These are phyloP conservation scores for Moesziomyces sp. DNA, from an alignment of 1,284 basidiomycete species.

Conservation along the genomic window DNA sequence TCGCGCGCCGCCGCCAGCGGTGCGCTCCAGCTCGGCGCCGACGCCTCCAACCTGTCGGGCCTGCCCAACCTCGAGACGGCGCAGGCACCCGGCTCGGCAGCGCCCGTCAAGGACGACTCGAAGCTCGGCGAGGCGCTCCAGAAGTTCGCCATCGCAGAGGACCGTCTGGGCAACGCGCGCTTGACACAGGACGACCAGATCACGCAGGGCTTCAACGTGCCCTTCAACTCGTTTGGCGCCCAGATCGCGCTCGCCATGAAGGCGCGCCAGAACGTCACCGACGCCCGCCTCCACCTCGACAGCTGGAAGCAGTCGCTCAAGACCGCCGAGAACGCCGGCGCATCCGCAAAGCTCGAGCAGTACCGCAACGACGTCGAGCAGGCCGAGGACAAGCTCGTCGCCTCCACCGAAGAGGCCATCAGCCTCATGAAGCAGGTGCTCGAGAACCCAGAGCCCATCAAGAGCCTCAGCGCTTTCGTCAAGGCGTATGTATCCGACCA, in stretches of 20 bases:
- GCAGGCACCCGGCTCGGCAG: slow-evolving; percentile 27
- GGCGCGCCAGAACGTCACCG: slow-evolving; percentile 62
- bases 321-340: slow-evolving; percentile 52
- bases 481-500: slow-evolving; percentile 77
- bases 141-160: slow-evolving; percentile 83
- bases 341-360: slow-evolving; percentile 53
- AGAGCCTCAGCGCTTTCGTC: slow-evolving; percentile 88
- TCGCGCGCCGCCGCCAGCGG: slow-evolving; percentile 81
- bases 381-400: slow-evolving; percentile 75
- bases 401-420: slow-evolving; percentile 97
- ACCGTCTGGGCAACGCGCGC: slow-evolving; percentile 86
- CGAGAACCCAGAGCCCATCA: slow-evolving; percentile 95
- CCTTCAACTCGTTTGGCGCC: slow-evolving; percentile 74
- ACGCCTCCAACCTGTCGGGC: slow-evolving; percentile 53
- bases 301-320: slow-evolving; percentile 64
- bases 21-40: slow-evolving; percentile 72
- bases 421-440: slow-evolving; percentile 97
- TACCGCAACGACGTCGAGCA: slow-evolving; percentile 63
- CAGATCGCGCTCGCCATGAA: slow-evolving; percentile 65
- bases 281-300: slow-evolving; percentile 65
- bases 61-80: slow-evolving; percentile 46
- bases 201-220: slow-evolving; percentile 79
- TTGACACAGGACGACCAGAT: slow-evolving; percentile 84
- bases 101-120: slow-evolving; percentile 43
- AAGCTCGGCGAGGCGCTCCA: slow-evolving; percentile 77